Base-by-base conservation (phyloP, 2,329 filamentous ascomycete species). In the Aspergillus neotritici region DNA sequence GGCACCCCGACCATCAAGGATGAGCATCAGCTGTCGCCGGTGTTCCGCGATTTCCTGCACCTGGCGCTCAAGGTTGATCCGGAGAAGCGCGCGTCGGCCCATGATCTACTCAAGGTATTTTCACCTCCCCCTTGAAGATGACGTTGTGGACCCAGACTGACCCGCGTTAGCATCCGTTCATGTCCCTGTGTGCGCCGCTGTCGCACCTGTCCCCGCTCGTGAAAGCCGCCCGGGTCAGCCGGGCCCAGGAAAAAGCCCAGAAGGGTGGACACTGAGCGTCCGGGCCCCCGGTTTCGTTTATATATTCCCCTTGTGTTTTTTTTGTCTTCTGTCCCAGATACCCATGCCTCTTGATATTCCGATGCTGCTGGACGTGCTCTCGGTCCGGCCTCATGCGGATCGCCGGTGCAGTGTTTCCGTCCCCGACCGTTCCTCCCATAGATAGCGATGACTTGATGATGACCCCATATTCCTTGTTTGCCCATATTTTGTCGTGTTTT, bases 31-130 rank as follows among this genome's bases (percentile, higher is more conserved):
- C 68, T 97, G 39, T 87, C 86, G 8, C 73, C 80, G 0, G 79
- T 91, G 3, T 96, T 98, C 74, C 80, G 82, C 50, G 90, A 97
- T 65, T 98, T 97, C 67, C 72, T 98, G 51, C 83, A 86, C 59
- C 89, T 95, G 67, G 91, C 93, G 5, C 76, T 98, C 42, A 94
- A 94, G 74, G 93, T 98, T 5, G 93, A 97, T 62, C 91, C 93
- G 1, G 93, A 97, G 71, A 95, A 95, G 80, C 78, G 93, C 68
- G 90, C 90, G 31, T 95, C 88, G 61, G 93, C 93, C 30, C 87
- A 95, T 68, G 91, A 97, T 73, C 71, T 98, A 48, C 75, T 98
- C 56, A 83, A 87, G 72, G 93, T 97, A 78, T 72, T 86, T 74
- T 49, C 35, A 5, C 11, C 29, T 11, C 9, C 21, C 29, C 11